Conservation (phyloP, 345 rosid species). For the Dovyalis caffra region DNA sequence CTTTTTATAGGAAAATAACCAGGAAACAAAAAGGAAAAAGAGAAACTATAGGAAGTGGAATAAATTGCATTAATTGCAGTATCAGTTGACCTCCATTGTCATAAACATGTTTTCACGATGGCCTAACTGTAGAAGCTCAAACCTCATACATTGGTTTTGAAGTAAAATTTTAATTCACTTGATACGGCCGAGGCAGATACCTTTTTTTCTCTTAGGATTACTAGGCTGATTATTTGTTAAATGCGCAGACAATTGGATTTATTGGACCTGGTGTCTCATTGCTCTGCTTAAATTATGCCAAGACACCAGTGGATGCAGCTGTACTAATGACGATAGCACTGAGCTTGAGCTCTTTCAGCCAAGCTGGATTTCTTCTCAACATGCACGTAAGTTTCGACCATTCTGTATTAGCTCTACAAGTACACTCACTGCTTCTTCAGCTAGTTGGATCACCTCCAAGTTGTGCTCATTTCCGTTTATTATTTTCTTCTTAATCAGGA, state of each 20-base stretch:
- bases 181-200: no score
- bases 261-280: slow-evolving; percentile 83
- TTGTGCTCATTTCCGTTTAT: neutral
- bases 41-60: no score
- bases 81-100: no score
- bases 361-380: slow-evolving; percentile 95
- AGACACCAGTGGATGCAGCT: slow-evolving; percentile 66
- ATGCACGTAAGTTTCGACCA: slow-evolving; percentile 63
- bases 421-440: no score
- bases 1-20: no score
- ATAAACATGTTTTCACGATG: no score
- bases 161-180: neutral
- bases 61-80: no score
- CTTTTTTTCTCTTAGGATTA: neutral
- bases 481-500: slow-evolving; percentile 50
- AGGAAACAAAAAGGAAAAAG: no score
- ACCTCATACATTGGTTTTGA: neutral
- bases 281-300: slow-evolving; percentile 73
- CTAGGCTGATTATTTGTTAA: slow-evolving; percentile 2
- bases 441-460: neutral
- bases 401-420: neutral
- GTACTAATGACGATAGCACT: slow-evolving; percentile 63
- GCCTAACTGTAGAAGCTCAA: neutral
- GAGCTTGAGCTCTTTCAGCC: slow-evolving; percentile 95
- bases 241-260: slow-evolving; percentile 72